Evolutionary conservation across 441 rosid species (phyloP).

Genomic region (Manihot esculenta): DNA sequence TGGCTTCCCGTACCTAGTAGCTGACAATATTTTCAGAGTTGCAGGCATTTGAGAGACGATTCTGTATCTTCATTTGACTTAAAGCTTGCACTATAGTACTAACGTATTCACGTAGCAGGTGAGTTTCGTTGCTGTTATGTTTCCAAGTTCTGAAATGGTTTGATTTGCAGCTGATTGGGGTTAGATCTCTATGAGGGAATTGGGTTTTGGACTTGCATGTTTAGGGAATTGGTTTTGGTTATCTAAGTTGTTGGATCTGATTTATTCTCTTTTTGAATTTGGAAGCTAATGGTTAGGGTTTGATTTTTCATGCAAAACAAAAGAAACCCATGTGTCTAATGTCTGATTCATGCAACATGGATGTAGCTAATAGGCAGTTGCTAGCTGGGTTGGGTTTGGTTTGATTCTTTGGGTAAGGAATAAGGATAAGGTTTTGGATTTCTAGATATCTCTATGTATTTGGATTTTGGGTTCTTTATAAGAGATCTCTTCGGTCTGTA

Average conservation of each 20-base stretch:
- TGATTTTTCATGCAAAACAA: conserved; percentile 42
- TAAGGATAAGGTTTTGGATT: conserved; percentile 46
- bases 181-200: conserved; percentile 11
- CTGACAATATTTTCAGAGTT: conserved; percentile 3
- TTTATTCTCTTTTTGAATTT: conserved; percentile 4
- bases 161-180: not conserved
- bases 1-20: conserved; percentile 11
- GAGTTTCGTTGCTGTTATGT: not conserved
- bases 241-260: conserved; percentile 38
- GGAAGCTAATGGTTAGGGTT: conserved; percentile 33
- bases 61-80: not conserved
- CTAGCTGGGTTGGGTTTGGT: conserved; percentile 23
- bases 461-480: conserved; percentile 24
- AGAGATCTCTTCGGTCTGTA: conserved; percentile 20
- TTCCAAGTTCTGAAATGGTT: not conserved
- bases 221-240: conserved; percentile 16
- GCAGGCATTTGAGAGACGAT: not conserved
- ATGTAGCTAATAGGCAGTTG: not conserved
- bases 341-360: conserved; percentile 46
- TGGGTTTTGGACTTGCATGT: conserved; percentile 22
- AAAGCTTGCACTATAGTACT: not conserved
- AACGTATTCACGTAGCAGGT: conserved; percentile 11
- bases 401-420: conserved; percentile 19
- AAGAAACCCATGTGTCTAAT: conserved; percentile 45
- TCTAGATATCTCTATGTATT: conserved; percentile 11